These are phyloP conservation scores for Oryza nivara DNA, from an alignment of 176 grass and related monocot genomes.

Conservation along the genomic window DNA sequence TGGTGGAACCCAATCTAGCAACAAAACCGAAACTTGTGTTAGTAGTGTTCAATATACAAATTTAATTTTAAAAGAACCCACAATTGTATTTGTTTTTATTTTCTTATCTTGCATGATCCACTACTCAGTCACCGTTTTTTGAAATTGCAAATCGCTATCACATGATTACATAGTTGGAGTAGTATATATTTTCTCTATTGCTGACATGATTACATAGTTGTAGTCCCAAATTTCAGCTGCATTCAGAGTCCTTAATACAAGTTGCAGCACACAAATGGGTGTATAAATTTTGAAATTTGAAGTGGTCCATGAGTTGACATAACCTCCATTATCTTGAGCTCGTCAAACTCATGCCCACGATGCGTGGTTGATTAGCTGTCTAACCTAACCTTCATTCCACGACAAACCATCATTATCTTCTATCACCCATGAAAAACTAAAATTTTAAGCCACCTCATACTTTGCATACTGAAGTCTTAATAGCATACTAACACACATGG, in stretches of 20 bases:
- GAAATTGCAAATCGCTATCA: background rate
- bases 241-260: background rate
- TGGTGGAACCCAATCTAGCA: constrained; percentile 15
- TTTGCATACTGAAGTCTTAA: background rate
- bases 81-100: background rate
- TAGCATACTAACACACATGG: background rate
- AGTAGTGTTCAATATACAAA: background rate
- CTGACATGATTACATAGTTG: background rate
- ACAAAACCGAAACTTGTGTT: background rate
- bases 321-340: background rate
- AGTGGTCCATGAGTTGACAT: constrained; percentile 34
- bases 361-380: background rate
- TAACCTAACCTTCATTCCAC: background rate
- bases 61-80: background rate
- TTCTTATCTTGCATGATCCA: background rate
- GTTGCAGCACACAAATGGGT: background rate
- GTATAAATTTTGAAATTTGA: background rate
- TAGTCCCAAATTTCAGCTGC: background rate
- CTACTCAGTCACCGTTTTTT: background rate
- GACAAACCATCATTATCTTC: background rate
- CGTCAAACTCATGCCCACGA: constrained; percentile 13
- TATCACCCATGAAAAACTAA: background rate
- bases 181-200: background rate
- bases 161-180: background rate
- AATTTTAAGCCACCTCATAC: background rate